These are phyloP conservation scores for Globisporangium lucens DNA, from an alignment of 352 stramenopile species.

Conservation along the genomic window DNA sequence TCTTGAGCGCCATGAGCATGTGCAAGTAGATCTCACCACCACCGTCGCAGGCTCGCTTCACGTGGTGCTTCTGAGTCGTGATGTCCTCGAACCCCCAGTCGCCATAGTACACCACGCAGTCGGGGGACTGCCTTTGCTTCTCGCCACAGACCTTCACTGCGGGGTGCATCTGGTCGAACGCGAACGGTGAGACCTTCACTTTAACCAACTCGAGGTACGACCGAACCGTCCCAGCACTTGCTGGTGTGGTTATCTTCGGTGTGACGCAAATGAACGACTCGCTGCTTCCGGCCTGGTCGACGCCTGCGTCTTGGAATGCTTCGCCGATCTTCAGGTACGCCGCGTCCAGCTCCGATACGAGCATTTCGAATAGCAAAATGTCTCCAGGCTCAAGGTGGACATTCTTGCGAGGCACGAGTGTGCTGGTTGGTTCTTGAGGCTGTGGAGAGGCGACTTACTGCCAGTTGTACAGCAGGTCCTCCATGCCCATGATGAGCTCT, in stretches of 20 bases:
- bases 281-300: background rate
- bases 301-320: background rate
- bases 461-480: slow-evolving; percentile 12
- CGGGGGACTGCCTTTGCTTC: background rate
- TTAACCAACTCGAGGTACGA: slow-evolving; percentile 12
- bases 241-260: background rate
- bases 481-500: slow-evolving; percentile 2
- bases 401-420: background rate
- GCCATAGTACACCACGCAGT: background rate
- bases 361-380: slow-evolving; percentile 12
- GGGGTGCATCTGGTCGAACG: background rate
- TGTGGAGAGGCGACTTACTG: background rate
- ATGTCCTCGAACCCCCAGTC: slow-evolving; percentile 4
- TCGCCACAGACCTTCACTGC: background rate
- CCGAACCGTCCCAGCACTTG: background rate
- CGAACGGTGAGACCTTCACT: slow-evolving; percentile 5
- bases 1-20: slow-evolving; percentile 8
- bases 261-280: background rate
- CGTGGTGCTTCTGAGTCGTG: slow-evolving; percentile 2
- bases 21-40: background rate
- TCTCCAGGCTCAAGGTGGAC: slow-evolving; percentile 11
- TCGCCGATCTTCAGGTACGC: slow-evolving; percentile 7
- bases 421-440: background rate
- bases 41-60: background rate
- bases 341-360: slow-evolving; percentile 14